Evolutionary conservation across 177 flowering plant species (phyloP), one percentile per base, ranked within the genome.

Genomic region (Vitis hybrid): DNA sequence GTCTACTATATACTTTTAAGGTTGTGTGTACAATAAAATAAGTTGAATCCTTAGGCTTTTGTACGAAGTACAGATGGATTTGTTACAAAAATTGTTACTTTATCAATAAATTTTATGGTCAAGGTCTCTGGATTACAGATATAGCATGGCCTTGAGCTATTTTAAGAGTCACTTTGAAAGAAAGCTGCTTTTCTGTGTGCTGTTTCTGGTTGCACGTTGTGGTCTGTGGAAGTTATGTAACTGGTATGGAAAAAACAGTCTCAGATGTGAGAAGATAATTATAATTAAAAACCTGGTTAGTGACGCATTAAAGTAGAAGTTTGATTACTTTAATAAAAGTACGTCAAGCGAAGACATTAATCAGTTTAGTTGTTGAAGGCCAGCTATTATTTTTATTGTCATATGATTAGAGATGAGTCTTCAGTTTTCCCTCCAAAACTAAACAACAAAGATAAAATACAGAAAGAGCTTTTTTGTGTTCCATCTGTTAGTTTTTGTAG

Each of bases 371-470:
- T 65, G 13, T 67, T 50, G 60, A 48, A 22, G 49, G 65, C 71
- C 56, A 70, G 22, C 71, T 67, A 56, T 62, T 53, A 66, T 75
- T 71, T 3, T 66, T 67, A 71, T 71, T 70, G 55, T 68, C 71
- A 33, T 33, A 33, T 33, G 76, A 80, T 76, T 76, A 78, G 75
- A 64, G 11, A 56, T 57, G 21, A 65, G 60, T 75, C 68, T 76
- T 78, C 69, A 16, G n/a, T 13, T 12, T 53, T 4, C 7, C 6
- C 56, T 4, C n/a, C 16, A 33, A 26, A 33, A 33, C 45, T 33
- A 33, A 33, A 33, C 45, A 6, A 33, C 8, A 33, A 5, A 33
- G 45, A 33, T 33, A 33, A 26, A 33, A 33, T 33, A 33, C 45
- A 5, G 45, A 33, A 33, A 5, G 45, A 33, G 45, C 8, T 33